Evolutionary conservation across 129 eudicot genomes (phyloP), one percentile per base, ranked within the genome.

Genomic region (Smallanthus sonchifolius): DNA sequence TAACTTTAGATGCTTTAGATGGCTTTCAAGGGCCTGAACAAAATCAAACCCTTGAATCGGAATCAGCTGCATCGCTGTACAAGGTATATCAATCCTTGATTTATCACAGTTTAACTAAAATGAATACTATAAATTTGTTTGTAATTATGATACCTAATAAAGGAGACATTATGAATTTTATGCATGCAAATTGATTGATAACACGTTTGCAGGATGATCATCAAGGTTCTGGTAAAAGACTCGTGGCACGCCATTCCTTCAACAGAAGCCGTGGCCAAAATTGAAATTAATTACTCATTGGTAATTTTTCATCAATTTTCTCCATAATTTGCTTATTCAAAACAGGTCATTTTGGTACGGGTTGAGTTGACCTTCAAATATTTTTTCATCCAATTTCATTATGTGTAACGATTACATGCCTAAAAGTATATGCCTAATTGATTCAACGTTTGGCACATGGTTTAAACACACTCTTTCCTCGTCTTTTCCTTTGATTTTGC

Each of bases 1-100:
- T 94, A 68, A 94, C 98, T 35, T 81, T 94, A 68, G 98, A 94
- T 90, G 98, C 98, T 78, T 75, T 90, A 73, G 97, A 93, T 82
- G 87, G 92, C 57, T 86, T 94, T 73, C 98, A 90, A 82, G 98
- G 92, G 30, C 89, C 90, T 65, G 86, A 88, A 69, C 98, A 95
- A 45, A 78, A 81, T 60, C 96, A 88, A 77, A 82, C 86, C 1
- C 89, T 90, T 20, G 97, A 90, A 78, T 94, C 98, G 66, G 98
- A 94, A 78, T 94, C 98, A 62, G 97, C 96, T 65, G 98, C 98
- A 56, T 94, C 98, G 63, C 84, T 90, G 47, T 81, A 81, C 54
- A 81, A 81, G 84, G 84, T 81, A 59, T 34, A 15, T 72, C 66
- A 24, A 24, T n/a, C 28, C 5, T 55, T 56, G 8, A 72, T 36